Base-by-base conservation (phyloP, 2,329 filamentous ascomycete species). In the Penicillium polonicum region DNA sequence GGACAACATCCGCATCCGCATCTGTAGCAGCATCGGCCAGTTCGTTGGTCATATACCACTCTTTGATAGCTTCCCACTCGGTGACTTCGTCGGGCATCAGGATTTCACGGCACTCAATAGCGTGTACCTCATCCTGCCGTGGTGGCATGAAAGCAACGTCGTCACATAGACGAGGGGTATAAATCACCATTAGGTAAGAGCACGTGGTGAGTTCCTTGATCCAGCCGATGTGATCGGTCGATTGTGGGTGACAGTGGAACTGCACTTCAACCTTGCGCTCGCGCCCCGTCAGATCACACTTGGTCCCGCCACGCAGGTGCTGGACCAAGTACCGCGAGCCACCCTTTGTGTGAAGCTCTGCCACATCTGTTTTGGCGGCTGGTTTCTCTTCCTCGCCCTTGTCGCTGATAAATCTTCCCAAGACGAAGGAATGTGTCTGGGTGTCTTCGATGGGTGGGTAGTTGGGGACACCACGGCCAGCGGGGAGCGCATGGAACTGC, bases 141-240 rank as follows among this genome's bases (percentile, higher is more conserved):
- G 91, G 90, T 0, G 92, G 92, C 53, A 89, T 79, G 72, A 97
- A 97, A 10, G 91, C 91, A 10, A 91, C 85, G 65, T 97, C 92
- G 70, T 88, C 85, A 77, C 92, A 97, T 13, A 97, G 84, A 0
- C 91, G 87, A 0, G 92, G 91, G 0, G 92, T 96, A 71, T 96
- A 89, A 61, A 97, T 85, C 33, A 96, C 86, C 92, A 97, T 96
- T 53, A 96, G 81, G 71, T 97, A 97, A 13, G 91, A 86, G 76
- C 92, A 97, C 12, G 91, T 96, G 3, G 88, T 89, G 1, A 93
- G 86, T 73, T 97, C 92, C 74, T 96, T 96, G 76, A 97, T 95
- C 86, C 91, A 92, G 43, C 88, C 88, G 67, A 97, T 96, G 48
- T 88, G 85, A 72, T 96, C 81, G 3, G 84, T 84, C 33, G 86